These are phyloP conservation scores for Rubus parviflorus DNA, from an alignment of 306 rosid genomes.

Conservation along the genomic window DNA sequence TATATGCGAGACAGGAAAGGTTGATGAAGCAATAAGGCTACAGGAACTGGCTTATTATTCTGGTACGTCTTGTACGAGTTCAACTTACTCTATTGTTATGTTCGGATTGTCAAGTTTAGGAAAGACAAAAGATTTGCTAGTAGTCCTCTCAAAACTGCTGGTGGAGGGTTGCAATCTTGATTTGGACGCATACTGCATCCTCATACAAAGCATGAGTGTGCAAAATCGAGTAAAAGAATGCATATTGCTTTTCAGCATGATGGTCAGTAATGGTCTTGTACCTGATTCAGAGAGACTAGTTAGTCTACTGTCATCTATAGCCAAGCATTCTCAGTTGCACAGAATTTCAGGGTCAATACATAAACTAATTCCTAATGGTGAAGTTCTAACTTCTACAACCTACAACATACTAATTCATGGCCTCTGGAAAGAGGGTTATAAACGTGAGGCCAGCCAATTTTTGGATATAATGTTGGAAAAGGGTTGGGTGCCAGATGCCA, in stretches of 20 bases:
- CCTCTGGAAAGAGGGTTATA: conserved; percentile 76
- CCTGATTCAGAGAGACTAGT: conserved; percentile 64
- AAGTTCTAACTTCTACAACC: conserved; percentile 43
- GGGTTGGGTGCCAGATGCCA: conserved; percentile 83
- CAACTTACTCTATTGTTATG: conserved; percentile 56
- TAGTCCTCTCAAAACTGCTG: conserved; percentile 58
- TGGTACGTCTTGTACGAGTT: conserved; percentile 47
- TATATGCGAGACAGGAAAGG: conserved; percentile 53
- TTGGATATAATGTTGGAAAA: conserved; percentile 82
- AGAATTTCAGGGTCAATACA: conserved; percentile 50
- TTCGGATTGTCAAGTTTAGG: conserved; percentile 44
- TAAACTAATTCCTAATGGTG: conserved; percentile 35
- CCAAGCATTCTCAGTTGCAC: conserved; percentile 48
- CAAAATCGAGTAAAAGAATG: conserved; percentile 49
- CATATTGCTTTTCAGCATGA: conserved; percentile 55
- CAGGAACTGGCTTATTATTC: conserved; percentile 53
- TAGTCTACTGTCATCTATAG: conserved; percentile 51
- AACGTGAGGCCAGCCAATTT: conserved; percentile 45
- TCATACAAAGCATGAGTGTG: conserved; percentile 54
- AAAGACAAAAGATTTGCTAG: conserved; percentile 37
- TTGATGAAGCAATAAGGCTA: conserved; percentile 48
- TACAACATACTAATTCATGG: conserved; percentile 64
- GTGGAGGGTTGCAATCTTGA: conserved; percentile 54
- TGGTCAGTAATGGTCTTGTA: conserved; percentile 55
- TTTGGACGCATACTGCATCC: conserved; percentile 60